Evolutionary conservation across 768 basidiomycete species (phyloP).

Genomic region (Rhodosporidiobolus odoratus): DNA sequence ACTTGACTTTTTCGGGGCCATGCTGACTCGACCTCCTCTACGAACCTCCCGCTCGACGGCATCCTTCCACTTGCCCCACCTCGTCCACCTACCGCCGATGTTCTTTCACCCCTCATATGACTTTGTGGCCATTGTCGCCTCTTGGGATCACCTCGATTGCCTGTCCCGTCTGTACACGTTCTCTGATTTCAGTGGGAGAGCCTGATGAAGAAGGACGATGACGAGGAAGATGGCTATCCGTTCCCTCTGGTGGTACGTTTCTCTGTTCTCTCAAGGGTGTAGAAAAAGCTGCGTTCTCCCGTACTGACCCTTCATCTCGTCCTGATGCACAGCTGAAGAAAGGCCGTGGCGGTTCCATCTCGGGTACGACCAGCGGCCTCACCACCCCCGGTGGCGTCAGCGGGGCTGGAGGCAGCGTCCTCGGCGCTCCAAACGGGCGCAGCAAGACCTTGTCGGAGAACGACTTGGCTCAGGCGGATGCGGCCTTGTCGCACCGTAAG

Average conservation of each 20-base stretch:
- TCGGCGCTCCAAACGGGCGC: conserved; percentile 55
- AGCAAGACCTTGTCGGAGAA: conserved; percentile 67
- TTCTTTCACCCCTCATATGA: not conserved
- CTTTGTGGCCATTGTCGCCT: not conserved
- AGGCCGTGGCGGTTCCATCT: conserved; percentile 67
- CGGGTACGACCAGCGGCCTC: conserved; percentile 25
- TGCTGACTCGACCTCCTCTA: too few species aligned
- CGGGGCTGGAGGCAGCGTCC: not conserved
- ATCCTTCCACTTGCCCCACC: conserved; percentile 6
- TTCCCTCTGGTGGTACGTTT: conserved; percentile 16
- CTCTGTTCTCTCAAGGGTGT: too few species aligned
- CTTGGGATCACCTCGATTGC: conserved; percentile 8
- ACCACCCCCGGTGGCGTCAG: conserved; percentile 53
- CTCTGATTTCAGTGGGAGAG: conserved; percentile 19
- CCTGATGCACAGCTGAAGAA: conserved; percentile 66
- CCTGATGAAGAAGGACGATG: conserved; percentile 48
- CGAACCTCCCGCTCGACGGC: too few species aligned
- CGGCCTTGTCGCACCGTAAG: conserved; percentile 56
- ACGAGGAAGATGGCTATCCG: conserved; percentile 84
- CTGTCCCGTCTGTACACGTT: not conserved
- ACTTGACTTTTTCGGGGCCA: too few species aligned
- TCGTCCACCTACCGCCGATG: conserved; percentile 42
- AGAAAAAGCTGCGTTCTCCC: conserved; percentile 56
- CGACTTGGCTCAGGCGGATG: conserved; percentile 80
- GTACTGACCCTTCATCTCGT: not conserved